Evolutionary conservation across 1,139 yeast species (phyloP).

Genomic region (Debaryomyces robertsiae): DNA sequence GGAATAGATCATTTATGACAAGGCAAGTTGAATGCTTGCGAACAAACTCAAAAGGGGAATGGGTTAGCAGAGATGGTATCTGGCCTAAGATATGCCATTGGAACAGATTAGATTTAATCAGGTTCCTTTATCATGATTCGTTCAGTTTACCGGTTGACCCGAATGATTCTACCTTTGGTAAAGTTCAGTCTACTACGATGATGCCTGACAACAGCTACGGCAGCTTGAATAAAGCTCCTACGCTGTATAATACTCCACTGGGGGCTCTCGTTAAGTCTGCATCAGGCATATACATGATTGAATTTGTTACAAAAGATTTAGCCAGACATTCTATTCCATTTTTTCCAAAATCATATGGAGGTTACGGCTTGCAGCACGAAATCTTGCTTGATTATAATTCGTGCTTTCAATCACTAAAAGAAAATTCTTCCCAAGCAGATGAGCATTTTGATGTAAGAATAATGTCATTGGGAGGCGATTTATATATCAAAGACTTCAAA

Average conservation of each 20-base stretch:
- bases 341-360: constrained; percentile 56
- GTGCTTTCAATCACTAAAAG: constrained; percentile 43
- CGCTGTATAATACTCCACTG: constrained; percentile 30
- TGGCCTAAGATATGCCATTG: constrained; percentile 64
- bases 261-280: constrained; percentile 50
- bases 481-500: constrained; percentile 34
- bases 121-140: constrained; percentile 80
- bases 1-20: constrained; percentile 82
- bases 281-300: constrained; percentile 75
- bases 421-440: constrained; percentile 23
- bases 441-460: constrained; percentile 52
- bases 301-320: constrained; percentile 61
- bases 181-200: constrained; percentile 29
- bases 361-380: constrained; percentile 59
- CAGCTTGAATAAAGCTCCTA: constrained; percentile 25
- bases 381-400: constrained; percentile 50
- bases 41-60: constrained; percentile 38
- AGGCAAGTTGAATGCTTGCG: constrained; percentile 64
- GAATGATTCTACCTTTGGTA: constrained; percentile 26
- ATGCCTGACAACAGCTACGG: constrained; percentile 23
- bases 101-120: constrained; percentile 77
- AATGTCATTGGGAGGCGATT: constrained; percentile 46
- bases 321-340: constrained; percentile 66
- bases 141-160: constrained; percentile 70
- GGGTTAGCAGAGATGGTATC: constrained; percentile 59